These are phyloP conservation scores for Cladobotryum protrusum DNA, from an alignment of 2,329 filamentous ascomycete genomes.

Conservation along the genomic window DNA sequence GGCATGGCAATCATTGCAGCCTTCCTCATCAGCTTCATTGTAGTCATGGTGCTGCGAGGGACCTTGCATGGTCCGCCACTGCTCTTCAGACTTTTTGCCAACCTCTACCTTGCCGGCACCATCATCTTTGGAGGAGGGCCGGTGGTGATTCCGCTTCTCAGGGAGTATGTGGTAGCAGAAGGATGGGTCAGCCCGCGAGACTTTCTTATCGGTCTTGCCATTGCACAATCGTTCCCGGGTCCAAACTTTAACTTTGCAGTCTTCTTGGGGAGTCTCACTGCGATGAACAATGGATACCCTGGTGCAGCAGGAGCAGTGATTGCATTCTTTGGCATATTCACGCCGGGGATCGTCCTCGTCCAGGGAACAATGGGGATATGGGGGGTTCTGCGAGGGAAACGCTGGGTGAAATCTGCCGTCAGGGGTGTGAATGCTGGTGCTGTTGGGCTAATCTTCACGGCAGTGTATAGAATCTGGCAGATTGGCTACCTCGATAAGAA, in stretches of 20 bases:
- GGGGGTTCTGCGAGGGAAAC: slow-evolving; percentile 39
- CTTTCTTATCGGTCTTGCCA: slow-evolving; percentile 65
- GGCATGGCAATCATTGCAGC: slow-evolving; percentile 35
- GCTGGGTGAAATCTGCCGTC: slow-evolving; percentile 43
- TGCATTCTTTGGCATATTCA: slow-evolving; percentile 47
- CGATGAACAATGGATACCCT: slow-evolving; percentile 31
- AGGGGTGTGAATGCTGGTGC: slow-evolving; percentile 54
- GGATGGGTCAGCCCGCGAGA: slow-evolving; percentile 66
- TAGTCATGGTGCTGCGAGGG: slow-evolving; percentile 47
- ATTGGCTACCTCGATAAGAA: slow-evolving; percentile 51
- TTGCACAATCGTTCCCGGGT: slow-evolving; percentile 62
- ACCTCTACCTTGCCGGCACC: slow-evolving; percentile 68
- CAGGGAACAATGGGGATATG: slow-evolving; percentile 51
- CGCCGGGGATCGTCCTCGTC: slow-evolving; percentile 42
- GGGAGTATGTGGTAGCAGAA: slow-evolving; percentile 57
- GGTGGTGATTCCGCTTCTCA: slow-evolving; percentile 57
- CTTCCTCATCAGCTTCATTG: slow-evolving; percentile 53
- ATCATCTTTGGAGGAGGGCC: slow-evolving; percentile 61
- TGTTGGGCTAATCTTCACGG: slow-evolving; percentile 57
- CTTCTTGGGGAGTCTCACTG: slow-evolving; percentile 47
- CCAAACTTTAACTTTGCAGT: slow-evolving; percentile 49
- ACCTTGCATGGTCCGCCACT: slow-evolving; percentile 35
- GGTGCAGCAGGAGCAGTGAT: slow-evolving; percentile 43
- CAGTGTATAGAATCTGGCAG: slow-evolving; percentile 57
- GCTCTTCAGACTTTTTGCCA: slow-evolving; percentile 58